These are phyloP conservation scores for Debaryomyces tyrocola DNA, from an alignment of 805 yeast genomes.

Conservation along the genomic window DNA sequence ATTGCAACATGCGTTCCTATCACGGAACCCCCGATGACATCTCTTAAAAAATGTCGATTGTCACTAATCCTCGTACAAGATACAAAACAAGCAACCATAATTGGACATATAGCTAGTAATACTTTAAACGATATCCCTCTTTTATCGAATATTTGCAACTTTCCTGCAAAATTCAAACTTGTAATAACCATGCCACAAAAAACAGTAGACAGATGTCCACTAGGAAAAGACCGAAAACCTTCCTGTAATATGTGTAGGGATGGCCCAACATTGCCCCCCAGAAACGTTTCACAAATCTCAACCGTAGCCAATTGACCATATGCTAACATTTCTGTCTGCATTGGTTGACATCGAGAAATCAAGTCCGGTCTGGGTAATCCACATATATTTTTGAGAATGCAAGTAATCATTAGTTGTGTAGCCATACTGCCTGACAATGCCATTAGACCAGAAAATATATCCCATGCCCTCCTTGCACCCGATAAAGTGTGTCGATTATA, in stretches of 20 bases:
- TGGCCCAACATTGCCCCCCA: background rate
- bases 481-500: conserved; percentile 10
- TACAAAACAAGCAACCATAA: conserved; percentile 31
- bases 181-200: conserved; percentile 34
- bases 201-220: conserved; percentile 30
- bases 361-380: conserved; percentile 30
- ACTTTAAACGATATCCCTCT: conserved; percentile 35
- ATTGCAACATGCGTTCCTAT: conserved; percentile 35
- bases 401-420: conserved; percentile 37
- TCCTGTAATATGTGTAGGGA: conserved; percentile 16
- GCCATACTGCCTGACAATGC: conserved; percentile 38
- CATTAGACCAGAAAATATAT: conserved; percentile 35
- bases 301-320: conserved; percentile 13
- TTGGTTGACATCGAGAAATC: conserved; percentile 23
- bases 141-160: conserved; percentile 33
- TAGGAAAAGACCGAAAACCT: conserved; percentile 29
- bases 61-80: conserved; percentile 48
- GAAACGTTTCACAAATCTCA: conserved; percentile 15
- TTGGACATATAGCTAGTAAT: conserved; percentile 32
- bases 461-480: conserved; percentile 36
- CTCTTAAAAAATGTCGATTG: conserved; percentile 43
- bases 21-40: conserved; percentile 38
- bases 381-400: conserved; percentile 26
- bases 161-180: conserved; percentile 32
- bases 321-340: conserved; percentile 2